A percentile compares a stretch with the other conserved stretches of the same genome.
phyloP scores from a whole-genome alignment of 352 stramenopile genomes.

The Phytophthora pseudosyringae region DNA sequence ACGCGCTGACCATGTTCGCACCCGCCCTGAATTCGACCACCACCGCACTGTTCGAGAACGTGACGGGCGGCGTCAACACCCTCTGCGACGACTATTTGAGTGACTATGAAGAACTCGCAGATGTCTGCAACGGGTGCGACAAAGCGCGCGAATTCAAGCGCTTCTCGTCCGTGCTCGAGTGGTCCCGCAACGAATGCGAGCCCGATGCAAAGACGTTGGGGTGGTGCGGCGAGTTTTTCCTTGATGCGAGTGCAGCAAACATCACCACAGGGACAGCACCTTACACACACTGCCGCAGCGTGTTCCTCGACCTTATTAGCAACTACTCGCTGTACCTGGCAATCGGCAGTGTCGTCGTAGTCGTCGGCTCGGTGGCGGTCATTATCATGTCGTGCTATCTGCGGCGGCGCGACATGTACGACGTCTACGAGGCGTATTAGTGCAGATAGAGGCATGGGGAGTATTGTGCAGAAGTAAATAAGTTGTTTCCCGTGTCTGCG shows the following conservation, averaged over 20 bases:
- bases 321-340: slow-evolving; percentile 47
- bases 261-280: slow-evolving; percentile 40
- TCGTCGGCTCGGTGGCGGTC: slow-evolving; percentile 45
- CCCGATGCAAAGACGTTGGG: slow-evolving; percentile 43
- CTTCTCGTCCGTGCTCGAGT: slow-evolving; percentile 75
- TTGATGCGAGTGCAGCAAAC: slow-evolving; percentile 35
- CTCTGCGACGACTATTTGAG: slow-evolving; percentile 57
- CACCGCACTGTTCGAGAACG: slow-evolving; percentile 37
- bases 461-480: slow-evolving; percentile 21
- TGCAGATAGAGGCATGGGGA: slow-evolving; percentile 13
- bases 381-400: slow-evolving; percentile 58
- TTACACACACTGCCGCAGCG: slow-evolving; percentile 53
- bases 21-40: slow-evolving; percentile 42
- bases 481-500: background rate
- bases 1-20: slow-evolving; percentile 60
- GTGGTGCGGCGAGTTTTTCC: slow-evolving; percentile 74
- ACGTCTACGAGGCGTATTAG: slow-evolving; percentile 35
- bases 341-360: slow-evolving; percentile 48
- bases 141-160: slow-evolving; percentile 62
- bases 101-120: slow-evolving; percentile 42
- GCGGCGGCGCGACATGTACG: slow-evolving; percentile 42
- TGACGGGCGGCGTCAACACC: slow-evolving; percentile 58
- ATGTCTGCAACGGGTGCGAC: slow-evolving; percentile 62
- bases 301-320: slow-evolving; percentile 52
- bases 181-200: slow-evolving; percentile 74